Percentiles rank a stretch among this genome's conserved stretches.
phyloP scores from a whole-genome alignment of 495 filamentous ascomycete species.

The Penicillium ochrochloron region DNA sequence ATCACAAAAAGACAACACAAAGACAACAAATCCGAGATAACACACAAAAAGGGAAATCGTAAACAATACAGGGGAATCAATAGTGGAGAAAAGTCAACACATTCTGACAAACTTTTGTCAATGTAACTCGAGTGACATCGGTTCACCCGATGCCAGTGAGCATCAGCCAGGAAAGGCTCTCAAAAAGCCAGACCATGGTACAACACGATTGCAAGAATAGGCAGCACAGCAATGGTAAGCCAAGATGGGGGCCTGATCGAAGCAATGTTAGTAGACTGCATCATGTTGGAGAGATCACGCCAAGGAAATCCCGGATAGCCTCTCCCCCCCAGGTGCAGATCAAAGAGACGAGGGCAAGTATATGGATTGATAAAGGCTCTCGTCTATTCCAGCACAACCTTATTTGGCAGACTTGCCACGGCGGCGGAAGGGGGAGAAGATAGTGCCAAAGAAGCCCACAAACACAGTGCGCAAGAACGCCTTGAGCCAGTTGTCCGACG shows the following conservation, averaged over 20 bases:
- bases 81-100: slow-evolving; percentile 26
- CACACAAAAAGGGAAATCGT: slow-evolving; percentile 31
- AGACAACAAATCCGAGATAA: slow-evolving; percentile 21
- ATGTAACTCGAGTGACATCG: background rate
- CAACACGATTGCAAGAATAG: slow-evolving; percentile 36
- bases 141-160: background rate
- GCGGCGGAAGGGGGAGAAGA: slow-evolving; percentile 50
- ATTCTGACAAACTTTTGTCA: slow-evolving; percentile 33
- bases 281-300: slow-evolving; percentile 15
- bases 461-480: slow-evolving; percentile 50
- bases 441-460: slow-evolving; percentile 45
- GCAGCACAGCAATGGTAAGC: slow-evolving; percentile 38
- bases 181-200: slow-evolving; percentile 38
- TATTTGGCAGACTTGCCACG: slow-evolving; percentile 40
- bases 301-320: slow-evolving; percentile 1
- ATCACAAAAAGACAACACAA: slow-evolving; percentile 22
- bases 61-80: slow-evolving; percentile 51
- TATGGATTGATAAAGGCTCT: slow-evolving; percentile 14
- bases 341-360: slow-evolving; percentile 20
- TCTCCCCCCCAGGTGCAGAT: slow-evolving; percentile 14
- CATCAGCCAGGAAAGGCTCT: slow-evolving; percentile 22
- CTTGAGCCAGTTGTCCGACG: slow-evolving; percentile 51
- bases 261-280: slow-evolving; percentile 35
- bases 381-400: slow-evolving; percentile 21
- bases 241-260: slow-evolving; percentile 40